A percentile compares a stretch with the other conserved stretches of the same genome.
Evolutionary conservation across 169 alveolate species (phyloP).

Genomic region (Plasmodium vivax): DNA sequence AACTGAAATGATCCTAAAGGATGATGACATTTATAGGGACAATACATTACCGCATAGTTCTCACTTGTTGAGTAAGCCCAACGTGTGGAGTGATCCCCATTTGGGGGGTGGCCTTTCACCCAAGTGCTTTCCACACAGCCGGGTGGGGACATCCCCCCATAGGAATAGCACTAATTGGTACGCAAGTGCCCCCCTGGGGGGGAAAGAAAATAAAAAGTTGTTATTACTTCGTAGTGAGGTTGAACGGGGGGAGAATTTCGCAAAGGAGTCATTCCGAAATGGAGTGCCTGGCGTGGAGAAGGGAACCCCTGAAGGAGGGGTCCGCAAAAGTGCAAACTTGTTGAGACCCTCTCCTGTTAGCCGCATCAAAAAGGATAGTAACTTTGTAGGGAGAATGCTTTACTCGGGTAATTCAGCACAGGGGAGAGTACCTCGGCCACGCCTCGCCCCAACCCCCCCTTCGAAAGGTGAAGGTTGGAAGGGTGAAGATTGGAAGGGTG

Average conservation of each 20-base stretch:
- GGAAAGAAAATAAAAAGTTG: background rate
- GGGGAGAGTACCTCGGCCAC: slow-evolving; percentile 9
- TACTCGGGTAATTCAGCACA: background rate
- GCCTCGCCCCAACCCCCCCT: background rate
- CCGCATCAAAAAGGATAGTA: background rate
- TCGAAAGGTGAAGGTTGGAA: background rate
- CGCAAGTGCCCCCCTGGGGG: background rate
- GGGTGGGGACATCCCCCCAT: background rate
- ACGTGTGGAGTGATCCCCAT: background rate
- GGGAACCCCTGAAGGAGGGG: background rate
- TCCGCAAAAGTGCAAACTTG: background rate
- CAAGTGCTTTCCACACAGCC: background rate
- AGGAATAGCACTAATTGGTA: background rate
- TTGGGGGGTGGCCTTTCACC: background rate
- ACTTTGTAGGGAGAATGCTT: slow-evolving; percentile 1
- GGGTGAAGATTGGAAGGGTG: too few relatives aligned
- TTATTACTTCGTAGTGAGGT: background rate
- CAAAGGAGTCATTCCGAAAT: background rate
- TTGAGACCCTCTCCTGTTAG: background rate
- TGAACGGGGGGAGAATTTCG: background rate
- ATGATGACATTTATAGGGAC: slow-evolving; percentile 21
- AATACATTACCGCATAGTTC: background rate
- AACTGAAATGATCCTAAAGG: slow-evolving; percentile 29
- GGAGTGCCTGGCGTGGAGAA: background rate
- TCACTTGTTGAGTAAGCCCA: background rate